These are phyloP conservation scores for Juglanconis sp. DNA, from an alignment of 2,329 filamentous ascomycete species.

Conservation along the genomic window DNA sequence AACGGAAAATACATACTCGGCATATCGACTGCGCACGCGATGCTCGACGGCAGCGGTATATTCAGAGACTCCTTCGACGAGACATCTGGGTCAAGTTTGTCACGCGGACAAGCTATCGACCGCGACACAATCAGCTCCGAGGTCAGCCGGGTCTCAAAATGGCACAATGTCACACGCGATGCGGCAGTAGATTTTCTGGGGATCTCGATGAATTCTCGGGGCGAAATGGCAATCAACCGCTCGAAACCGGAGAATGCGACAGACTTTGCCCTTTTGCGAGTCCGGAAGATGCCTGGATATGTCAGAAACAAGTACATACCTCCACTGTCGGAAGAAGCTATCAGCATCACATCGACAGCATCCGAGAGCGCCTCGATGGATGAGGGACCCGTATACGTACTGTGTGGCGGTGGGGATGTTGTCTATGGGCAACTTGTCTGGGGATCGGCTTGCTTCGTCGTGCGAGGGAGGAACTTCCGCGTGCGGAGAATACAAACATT, in stretches of 20 bases:
- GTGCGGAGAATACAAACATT: slow-evolving; percentile 9
- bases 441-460: slow-evolving; percentile 9
- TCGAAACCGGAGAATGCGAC: slow-evolving; percentile 7
- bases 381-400: slow-evolving; percentile 6
- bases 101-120: background rate
- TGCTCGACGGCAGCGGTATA: slow-evolving; percentile 12
- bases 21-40: slow-evolving; percentile 11
- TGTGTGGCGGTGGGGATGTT: background rate
- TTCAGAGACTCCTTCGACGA: slow-evolving; percentile 7
- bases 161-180: slow-evolving; percentile 9
- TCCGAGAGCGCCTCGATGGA: slow-evolving; percentile 6
- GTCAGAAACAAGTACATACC: slow-evolving; percentile 7
- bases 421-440: slow-evolving; percentile 10
- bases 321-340: background rate
- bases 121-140: slow-evolving; percentile 1
- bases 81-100: background rate
- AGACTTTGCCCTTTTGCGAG: slow-evolving; percentile 10
- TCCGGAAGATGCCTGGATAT: background rate
- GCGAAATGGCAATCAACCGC: slow-evolving; percentile 11
- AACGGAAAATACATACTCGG: slow-evolving; percentile 14
- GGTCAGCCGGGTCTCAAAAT: slow-evolving; percentile 1
- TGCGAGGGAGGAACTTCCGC: slow-evolving; percentile 10
- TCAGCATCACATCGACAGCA: slow-evolving; percentile 5
- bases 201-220: slow-evolving; percentile 13
- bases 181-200: slow-evolving; percentile 12